Evolutionary conservation across 148 eudicot species (phyloP).

Genomic region (Camellia granthamiana): DNA sequence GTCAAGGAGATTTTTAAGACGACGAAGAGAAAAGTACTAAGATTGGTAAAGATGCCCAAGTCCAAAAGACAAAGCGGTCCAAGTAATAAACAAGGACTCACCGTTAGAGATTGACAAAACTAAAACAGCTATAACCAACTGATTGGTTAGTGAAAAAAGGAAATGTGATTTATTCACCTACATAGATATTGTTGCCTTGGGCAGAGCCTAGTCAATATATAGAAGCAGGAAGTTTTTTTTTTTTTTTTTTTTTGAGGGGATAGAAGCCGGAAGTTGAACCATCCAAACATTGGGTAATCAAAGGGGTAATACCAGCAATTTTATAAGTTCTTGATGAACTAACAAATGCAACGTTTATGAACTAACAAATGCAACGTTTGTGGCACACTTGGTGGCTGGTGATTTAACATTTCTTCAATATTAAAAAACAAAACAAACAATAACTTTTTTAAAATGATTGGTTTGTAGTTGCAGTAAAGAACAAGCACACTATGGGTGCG

Average conservation of each 20-base stretch:
- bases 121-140: too few relatives aligned
- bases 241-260: too few relatives aligned
- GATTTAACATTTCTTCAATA: not conserved
- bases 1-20: not conserved
- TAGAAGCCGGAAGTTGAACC: not conserved
- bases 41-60: slow-evolving; percentile 11
- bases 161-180: too few relatives aligned
- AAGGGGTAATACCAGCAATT: not conserved
- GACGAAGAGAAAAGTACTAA: not conserved
- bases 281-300: not conserved
- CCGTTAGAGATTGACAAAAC: too few relatives aligned
- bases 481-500: not conserved
- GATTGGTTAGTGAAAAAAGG: too few relatives aligned
- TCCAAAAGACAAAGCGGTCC: too few relatives aligned
- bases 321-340: not conserved
- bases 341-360: not conserved
- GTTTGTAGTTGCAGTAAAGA: not conserved
- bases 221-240: not conserved
- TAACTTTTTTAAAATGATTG: not conserved
- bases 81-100: too few relatives aligned
- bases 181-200: too few relatives aligned
- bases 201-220: too few relatives aligned
- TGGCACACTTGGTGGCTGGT: too few relatives aligned
- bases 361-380: not conserved
- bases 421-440: not conserved